These are phyloP conservation scores for Ogataea nonfermentans DNA, from an alignment of 805 yeast genomes.

Conservation along the genomic window DNA sequence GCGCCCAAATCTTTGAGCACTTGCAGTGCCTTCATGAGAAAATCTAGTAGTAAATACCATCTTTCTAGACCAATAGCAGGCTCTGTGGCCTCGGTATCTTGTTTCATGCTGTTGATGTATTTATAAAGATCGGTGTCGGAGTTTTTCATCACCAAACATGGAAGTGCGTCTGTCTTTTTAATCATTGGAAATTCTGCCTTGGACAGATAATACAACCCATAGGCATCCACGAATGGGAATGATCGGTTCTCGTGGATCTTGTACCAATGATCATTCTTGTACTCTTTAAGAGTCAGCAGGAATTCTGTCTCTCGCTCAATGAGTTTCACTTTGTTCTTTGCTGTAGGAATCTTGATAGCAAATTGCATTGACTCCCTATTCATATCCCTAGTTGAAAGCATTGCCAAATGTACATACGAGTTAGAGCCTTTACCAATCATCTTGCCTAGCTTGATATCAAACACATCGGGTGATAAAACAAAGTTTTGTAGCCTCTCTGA, in stretches of 20 bases:
- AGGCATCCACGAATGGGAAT: conserved; percentile 30
- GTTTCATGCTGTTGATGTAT: conserved; percentile 17
- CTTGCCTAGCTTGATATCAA: conserved; percentile 19
- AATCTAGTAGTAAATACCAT: conserved; percentile 36
- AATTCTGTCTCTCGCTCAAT: conserved; percentile 30
- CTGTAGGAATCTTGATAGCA: conserved; percentile 33
- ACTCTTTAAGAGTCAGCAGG: conserved; percentile 20
- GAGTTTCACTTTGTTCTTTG: conserved; percentile 23
- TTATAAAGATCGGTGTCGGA: conserved; percentile 30
- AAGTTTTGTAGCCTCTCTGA: conserved; percentile 18
- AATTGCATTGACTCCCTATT: conserved; percentile 10
- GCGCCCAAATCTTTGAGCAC: conserved; percentile 29
- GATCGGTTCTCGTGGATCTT: conserved; percentile 1
- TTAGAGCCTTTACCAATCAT: conserved; percentile 32
- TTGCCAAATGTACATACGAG: conserved; percentile 29
- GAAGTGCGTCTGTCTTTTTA: conserved; percentile 26
- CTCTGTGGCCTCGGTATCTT: not conserved
- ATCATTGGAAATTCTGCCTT: conserved; percentile 26
- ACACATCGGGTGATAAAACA: conserved; percentile 22
- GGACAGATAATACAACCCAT: conserved; percentile 30
- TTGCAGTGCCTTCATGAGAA: conserved; percentile 27
- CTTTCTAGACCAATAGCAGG: conserved; percentile 22
- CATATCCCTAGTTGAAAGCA: conserved; percentile 15
- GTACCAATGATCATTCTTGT: conserved; percentile 19
- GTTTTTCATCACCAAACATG: conserved; percentile 29